These are phyloP conservation scores for Barnettozyma sp. DNA, from an alignment of 805 yeast species.

Conservation along the genomic window DNA sequence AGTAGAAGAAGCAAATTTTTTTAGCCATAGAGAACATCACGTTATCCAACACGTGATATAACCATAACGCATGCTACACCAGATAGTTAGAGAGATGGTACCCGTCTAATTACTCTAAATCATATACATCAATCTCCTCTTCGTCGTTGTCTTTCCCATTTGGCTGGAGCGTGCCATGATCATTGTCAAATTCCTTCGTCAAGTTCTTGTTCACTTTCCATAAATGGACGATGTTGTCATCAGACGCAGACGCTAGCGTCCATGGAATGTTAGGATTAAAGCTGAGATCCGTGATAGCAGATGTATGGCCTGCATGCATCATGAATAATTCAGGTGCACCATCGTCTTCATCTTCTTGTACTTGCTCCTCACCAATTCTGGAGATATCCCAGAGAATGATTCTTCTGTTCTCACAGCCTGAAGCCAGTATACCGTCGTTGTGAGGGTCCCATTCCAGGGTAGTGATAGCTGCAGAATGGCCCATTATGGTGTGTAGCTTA, in stretches of 20 bases:
- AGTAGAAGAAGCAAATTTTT: conserved; percentile 6
- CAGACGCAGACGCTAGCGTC: conserved; percentile 56
- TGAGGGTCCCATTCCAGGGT: conserved; percentile 72
- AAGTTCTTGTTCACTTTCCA: conserved; percentile 36
- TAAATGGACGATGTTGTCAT: conserved; percentile 38
- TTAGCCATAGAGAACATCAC: too few relatives aligned
- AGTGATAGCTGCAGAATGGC: conserved; percentile 70
- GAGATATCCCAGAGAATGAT: conserved; percentile 71
- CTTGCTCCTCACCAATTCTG: conserved; percentile 78
- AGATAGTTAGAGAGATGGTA: too few relatives aligned
- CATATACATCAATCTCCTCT: conserved; percentile 18
- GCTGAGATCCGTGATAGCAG: conserved; percentile 64
- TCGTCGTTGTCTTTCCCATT: conserved; percentile 3
- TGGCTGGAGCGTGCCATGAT: background rate
- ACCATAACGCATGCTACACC: too few relatives aligned
- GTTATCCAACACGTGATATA: too few relatives aligned
- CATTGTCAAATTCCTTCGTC: conserved; percentile 27
- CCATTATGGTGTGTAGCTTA: conserved; percentile 66
- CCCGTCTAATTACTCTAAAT: conserved; percentile 21
- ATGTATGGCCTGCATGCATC: conserved; percentile 92
- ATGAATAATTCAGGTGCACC: conserved; percentile 83
- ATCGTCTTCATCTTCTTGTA: conserved; percentile 83
- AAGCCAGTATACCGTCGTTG: conserved; percentile 68
- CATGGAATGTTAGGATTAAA: conserved; percentile 67
- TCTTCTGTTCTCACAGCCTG: conserved; percentile 72